phyloP scores from a whole-genome alignment of 371 early-diverging fungal species.

The Mortierella sp. region DNA sequence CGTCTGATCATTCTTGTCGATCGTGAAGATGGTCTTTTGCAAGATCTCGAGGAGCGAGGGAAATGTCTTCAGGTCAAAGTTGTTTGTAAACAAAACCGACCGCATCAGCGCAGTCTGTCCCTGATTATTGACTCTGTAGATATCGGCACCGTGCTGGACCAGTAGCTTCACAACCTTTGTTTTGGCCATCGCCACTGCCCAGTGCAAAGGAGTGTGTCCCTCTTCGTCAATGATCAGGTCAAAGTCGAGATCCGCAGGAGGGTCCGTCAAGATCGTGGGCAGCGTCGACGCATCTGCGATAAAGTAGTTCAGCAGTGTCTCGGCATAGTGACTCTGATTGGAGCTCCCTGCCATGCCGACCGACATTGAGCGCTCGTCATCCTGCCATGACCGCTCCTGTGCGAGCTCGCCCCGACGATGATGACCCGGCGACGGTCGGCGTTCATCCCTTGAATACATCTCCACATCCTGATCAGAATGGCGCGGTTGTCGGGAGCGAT shows the following conservation, averaged over 20 bases:
- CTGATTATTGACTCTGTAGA: conserved; percentile 76
- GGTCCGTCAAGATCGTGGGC: conserved; percentile 61
- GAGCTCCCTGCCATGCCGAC: neutral
- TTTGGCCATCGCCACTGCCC: conserved; percentile 94
- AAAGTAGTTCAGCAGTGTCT: conserved; percentile 64
- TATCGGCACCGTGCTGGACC: conserved; percentile 81
- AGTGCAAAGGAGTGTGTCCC: conserved; percentile 95
- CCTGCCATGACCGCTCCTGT: neutral
- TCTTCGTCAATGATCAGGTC: conserved; percentile 92
- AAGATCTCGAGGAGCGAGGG: conserved; percentile 79
- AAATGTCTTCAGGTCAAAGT: conserved; percentile 88
- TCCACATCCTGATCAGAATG: conserved; percentile 26
- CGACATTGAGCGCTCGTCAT: too few relatives aligned
- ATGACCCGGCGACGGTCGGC: conserved; percentile 19
- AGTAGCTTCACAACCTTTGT: conserved; percentile 80
- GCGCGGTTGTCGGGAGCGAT: conserved; percentile 3
- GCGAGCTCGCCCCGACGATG: conserved; percentile 11
- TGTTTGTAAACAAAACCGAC: conserved; percentile 88
- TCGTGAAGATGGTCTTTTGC: conserved; percentile 78
- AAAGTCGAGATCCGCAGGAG: conserved; percentile 76
- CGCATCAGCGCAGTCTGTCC: conserved; percentile 95
- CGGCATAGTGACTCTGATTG: conserved; percentile 44
- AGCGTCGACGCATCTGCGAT: conserved; percentile 67
- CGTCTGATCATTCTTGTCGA: conserved; percentile 86
- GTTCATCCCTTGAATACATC: conserved; percentile 27